Evolutionary conservation across 2,329 filamentous ascomycete genomes (phyloP).

Genomic region (Curvularia verruculosa): DNA sequence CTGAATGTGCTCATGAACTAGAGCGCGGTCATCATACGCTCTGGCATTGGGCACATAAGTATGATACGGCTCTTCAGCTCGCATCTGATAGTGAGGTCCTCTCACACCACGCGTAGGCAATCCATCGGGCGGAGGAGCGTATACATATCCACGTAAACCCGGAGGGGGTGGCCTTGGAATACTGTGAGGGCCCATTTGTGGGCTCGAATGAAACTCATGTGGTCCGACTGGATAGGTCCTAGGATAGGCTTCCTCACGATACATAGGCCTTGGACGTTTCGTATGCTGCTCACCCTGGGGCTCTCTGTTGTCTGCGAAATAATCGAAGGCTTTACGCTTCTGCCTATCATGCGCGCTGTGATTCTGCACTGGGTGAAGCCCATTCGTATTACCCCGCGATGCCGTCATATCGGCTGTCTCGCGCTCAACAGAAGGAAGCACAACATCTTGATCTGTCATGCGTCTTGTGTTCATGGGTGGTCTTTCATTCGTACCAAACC

Average conservation of each 20-base stretch:
- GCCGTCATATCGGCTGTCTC: conserved; percentile 31
- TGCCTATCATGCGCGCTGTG: conserved; percentile 11
- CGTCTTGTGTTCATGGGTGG: conserved; percentile 26
- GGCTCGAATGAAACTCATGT: conserved; percentile 8
- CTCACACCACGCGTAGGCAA: conserved; percentile 25
- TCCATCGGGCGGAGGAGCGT: conserved; percentile 21
- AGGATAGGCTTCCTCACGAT: conserved; percentile 16
- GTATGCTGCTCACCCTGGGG: conserved; percentile 8
- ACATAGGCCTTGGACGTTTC: conserved; percentile 24
- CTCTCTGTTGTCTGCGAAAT: conserved; percentile 14
- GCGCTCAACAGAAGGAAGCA: conserved; percentile 44
- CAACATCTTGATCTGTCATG: conserved; percentile 40
- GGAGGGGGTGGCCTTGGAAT: conserved; percentile 18
- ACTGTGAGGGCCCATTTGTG: conserved; percentile 18
- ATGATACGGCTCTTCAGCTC: conserved; percentile 15
- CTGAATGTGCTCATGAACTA: conserved; percentile 18
- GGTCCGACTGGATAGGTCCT: conserved; percentile 4
- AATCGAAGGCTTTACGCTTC: conserved; percentile 29
- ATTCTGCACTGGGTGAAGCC: conserved; percentile 14
- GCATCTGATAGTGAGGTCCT: conserved; percentile 25
- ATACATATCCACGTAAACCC: conserved; percentile 17
- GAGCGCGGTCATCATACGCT: conserved; percentile 21
- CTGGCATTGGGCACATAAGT: conserved; percentile 21
- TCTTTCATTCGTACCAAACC: conserved; percentile 22
- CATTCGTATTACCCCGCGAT: conserved; percentile 16